phyloP scores from a whole-genome alignment of 768 basidiomycete species.

The Psilocybe cyanescens region DNA sequence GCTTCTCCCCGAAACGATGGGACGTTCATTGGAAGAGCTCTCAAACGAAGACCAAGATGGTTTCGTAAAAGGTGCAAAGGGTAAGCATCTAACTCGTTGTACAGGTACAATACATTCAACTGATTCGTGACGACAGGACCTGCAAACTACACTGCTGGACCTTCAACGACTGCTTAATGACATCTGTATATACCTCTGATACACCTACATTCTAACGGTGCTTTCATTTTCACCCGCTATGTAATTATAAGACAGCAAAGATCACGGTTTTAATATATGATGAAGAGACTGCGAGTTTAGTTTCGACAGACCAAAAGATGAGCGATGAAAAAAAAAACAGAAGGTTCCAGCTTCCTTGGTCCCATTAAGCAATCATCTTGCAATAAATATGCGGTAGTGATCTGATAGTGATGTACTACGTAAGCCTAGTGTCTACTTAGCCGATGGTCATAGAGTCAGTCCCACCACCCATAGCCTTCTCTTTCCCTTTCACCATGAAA shows the following conservation, averaged over 20 bases:
- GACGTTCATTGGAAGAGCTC: slow-evolving; percentile 65
- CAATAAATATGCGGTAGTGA: not conserved
- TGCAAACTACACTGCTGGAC: slow-evolving; percentile 11
- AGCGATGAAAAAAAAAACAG: not conserved
- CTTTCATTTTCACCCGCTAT: not conserved
- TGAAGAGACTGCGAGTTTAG: not conserved
- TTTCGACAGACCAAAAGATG: not conserved
- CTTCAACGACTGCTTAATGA: slow-evolving; percentile 7
- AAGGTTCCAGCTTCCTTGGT: not conserved
- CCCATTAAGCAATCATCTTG: not conserved
- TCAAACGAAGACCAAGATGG: slow-evolving; percentile 72
- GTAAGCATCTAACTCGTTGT: slow-evolving; percentile 11
- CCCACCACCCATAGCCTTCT: slow-evolving; percentile 25
- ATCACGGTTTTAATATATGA: not conserved
- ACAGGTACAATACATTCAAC: not conserved
- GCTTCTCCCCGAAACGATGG: slow-evolving; percentile 80
- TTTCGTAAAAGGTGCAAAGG: slow-evolving; percentile 54
- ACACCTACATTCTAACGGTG: not conserved
- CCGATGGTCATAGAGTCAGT: slow-evolving; percentile 24
- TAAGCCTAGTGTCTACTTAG: slow-evolving; percentile 4
- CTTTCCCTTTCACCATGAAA: slow-evolving; percentile 30
- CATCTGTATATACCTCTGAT: not conserved
- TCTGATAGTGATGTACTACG: not conserved
- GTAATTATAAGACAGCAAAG: not conserved
- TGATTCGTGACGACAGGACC: not conserved